Evolutionary conservation across 371 early-diverging fungal species (phyloP), one percentile per base, ranked within the genome.

Genomic region (Mortierella sp.): DNA sequence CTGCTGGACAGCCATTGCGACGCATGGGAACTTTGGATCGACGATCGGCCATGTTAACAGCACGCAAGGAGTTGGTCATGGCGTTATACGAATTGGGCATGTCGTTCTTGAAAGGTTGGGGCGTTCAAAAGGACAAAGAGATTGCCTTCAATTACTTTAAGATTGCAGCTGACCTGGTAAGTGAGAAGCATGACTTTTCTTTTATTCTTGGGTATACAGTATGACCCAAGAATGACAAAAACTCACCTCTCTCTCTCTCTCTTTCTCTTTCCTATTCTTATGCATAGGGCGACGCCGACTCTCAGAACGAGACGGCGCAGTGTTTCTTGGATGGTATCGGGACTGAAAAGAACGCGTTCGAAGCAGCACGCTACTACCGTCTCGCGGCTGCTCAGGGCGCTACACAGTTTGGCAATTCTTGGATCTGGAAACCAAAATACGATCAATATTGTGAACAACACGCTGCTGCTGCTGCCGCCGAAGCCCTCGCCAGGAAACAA

Each of bases 341-440:
- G 19, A 87, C 90, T 42, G 92, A 93, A 73, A 86, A 89, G 61
- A 90, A 95, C 65, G 72, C 89, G 73, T 82, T 83, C 55, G 80
- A 82, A 56, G 94, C 96, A 1, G 95, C 96, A 13, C 85, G 88
- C 59, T 95, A 92, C 76, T 95, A 91, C 68, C 87, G 96, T 27
- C 64, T 86, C 46, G 96, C 96, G 4, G 88, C 90, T 55, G 86
- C 84, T 42, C 91, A 93, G 64, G 96, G 96, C 2, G 86, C 87
- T 9, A 86, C 89, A 31, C 82, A 94, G 28, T 88, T 95, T 69
- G 90, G 91, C 19, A 94, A 94, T 64, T 93, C 93, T 50, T 96
- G 96, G 96, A 95, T 97, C 28, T 94, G 89, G 82, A 97, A 96
- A 73, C 84, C 90, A 14, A 96, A 96, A 71, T 93, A 93, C 62